A percentile compares a stretch with the other conserved stretches of the same genome.
phyloP scores from a whole-genome alignment of 805 yeast genomes.

The Ogataea methanolica region DNA sequence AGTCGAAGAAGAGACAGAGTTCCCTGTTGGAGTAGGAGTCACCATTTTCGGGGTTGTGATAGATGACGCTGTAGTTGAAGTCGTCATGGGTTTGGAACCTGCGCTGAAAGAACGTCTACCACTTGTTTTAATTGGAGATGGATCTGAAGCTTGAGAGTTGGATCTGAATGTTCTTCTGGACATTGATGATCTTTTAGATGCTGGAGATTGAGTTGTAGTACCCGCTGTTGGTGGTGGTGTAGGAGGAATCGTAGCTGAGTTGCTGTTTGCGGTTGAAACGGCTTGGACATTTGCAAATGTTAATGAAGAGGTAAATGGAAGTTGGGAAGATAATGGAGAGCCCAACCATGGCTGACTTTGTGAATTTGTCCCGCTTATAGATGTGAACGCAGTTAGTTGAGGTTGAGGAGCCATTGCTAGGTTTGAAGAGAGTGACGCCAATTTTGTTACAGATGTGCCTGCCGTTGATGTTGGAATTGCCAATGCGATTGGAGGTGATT shows the following conservation, averaged over 20 bases:
- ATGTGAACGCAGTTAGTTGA: too few species aligned
- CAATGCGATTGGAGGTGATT: neutral
- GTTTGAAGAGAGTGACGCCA: conserved; percentile 1
- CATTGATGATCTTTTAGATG: conserved; percentile 29
- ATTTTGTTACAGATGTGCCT: neutral
- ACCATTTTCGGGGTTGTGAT: neutral
- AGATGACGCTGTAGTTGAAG: conserved; percentile 10
- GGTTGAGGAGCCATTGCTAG: too few species aligned
- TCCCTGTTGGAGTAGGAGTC: neutral
- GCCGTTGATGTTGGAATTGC: neutral
- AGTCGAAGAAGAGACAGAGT: neutral
- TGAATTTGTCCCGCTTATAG: too few species aligned
- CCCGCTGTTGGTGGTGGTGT: conserved; percentile 3
- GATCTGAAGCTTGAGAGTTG: conserved; percentile 24
- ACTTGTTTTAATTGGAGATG: conserved; percentile 19
- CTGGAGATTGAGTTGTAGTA: conserved; percentile 17
- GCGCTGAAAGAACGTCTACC: neutral
- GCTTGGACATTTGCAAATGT: too few species aligned
- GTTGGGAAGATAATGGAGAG: too few species aligned
- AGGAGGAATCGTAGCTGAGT: neutral
- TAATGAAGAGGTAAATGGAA: too few species aligned
- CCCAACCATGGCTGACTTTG: too few species aligned
- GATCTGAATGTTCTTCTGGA: conserved; percentile 31
- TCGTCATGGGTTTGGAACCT: neutral
- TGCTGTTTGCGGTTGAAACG: too few species aligned